Conservation (phyloP, 371 early-diverging fungal species). For the Mortierella sp. region DNA sequence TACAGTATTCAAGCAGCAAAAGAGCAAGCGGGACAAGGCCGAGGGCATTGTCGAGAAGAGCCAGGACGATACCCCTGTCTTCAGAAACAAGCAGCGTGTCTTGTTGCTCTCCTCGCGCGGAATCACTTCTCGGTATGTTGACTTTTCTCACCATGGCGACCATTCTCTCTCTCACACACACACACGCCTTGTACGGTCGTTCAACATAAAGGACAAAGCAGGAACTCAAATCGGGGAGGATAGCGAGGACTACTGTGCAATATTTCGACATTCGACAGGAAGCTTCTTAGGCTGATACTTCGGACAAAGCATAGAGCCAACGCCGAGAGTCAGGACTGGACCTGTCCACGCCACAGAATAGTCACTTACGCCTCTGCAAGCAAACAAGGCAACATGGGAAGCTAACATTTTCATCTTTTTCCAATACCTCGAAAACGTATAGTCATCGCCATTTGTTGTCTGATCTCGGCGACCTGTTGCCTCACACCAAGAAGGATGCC, state of each 20-base stretch:
- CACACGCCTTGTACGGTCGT: not conserved
- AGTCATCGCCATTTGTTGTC: conserved; percentile 93
- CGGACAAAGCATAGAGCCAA: not conserved
- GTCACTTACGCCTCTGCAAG: not conserved
- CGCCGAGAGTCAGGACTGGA: not conserved
- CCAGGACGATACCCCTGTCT: conserved; percentile 35
- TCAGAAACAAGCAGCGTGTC: conserved; percentile 88
- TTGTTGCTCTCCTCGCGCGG: conserved; percentile 93
- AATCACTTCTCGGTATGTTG: conserved; percentile 82
- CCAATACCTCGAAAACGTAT: not conserved
- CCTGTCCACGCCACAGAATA: not conserved
- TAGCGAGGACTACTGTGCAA: not conserved
- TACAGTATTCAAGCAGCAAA: conserved; percentile 50
- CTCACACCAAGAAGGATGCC: conserved; percentile 94
- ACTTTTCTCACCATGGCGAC: not conserved
- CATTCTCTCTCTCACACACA: not conserved
- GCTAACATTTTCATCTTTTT: not conserved
- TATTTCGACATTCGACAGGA: not conserved
- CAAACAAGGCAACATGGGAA: not conserved
- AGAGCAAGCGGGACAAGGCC: conserved; percentile 61
- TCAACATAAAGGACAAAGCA: not conserved
- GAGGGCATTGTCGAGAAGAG: conserved; percentile 37
- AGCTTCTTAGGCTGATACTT: no score
- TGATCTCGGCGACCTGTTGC: conserved; percentile 90
- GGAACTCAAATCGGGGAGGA: not conserved